A percentile compares a stretch with the other conserved stretches of the same genome.
Conservation (phyloP, 331 rosid genomes). For the Erythrophleum ivorense region DNA sequence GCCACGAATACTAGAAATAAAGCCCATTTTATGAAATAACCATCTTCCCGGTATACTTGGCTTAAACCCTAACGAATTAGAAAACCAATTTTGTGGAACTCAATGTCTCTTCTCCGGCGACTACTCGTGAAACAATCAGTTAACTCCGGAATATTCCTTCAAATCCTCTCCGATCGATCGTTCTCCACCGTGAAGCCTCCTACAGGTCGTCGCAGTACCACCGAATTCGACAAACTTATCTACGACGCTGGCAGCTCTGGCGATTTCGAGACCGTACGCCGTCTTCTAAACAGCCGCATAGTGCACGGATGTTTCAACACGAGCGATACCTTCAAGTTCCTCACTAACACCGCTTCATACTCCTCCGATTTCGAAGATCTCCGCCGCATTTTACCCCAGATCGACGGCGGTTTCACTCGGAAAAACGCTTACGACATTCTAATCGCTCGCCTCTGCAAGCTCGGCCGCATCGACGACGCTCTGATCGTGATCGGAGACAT, state of each 20-base stretch:
- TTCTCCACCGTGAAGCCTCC: constrained; percentile 6
- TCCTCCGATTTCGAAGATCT: constrained; percentile 41
- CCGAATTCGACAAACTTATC: constrained; percentile 53
- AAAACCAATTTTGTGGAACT: neutral
- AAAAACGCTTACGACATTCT: constrained; percentile 59
- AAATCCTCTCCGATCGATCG: constrained; percentile 19
- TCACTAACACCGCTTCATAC: constrained; percentile 42
- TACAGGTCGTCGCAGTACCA: constrained; percentile 49
- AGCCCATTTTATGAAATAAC: no score
- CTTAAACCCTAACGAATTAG: no score
- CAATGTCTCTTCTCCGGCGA: constrained; percentile 54
- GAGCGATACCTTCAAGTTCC: constrained; percentile 56
- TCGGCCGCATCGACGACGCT: constrained; percentile 46
- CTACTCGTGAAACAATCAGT: constrained; percentile 8
- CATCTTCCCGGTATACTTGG: no score
- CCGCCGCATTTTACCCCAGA: no score
- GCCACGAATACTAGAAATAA: no score
- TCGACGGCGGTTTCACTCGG: constrained; percentile 49
- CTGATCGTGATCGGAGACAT: constrained; percentile 43
- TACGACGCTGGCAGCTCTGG: constrained; percentile 48
- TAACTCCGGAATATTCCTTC: constrained; percentile 34
- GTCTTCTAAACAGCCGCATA: constrained; percentile 63
- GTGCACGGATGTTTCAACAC: constrained; percentile 58
- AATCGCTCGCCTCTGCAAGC: constrained; percentile 59
- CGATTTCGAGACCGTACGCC: constrained; percentile 45